Conservation (phyloP, 1,139 yeast species). For the Candida mesenterica region DNA sequence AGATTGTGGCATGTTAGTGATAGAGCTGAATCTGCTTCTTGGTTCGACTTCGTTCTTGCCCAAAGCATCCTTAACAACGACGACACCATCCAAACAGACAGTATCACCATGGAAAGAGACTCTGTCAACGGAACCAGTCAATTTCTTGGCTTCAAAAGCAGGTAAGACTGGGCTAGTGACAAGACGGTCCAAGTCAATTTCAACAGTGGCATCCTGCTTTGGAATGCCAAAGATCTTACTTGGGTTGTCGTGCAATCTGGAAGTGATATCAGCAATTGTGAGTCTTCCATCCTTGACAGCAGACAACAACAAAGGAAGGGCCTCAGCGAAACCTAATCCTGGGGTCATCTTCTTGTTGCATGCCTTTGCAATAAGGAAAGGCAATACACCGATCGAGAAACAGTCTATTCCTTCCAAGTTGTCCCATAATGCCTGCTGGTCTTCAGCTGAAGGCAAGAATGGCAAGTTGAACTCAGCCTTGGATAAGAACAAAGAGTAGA, state of each 20-base stretch:
- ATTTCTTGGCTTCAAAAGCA: constrained; percentile 31
- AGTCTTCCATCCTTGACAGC: constrained; percentile 77
- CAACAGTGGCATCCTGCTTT: constrained; percentile 74
- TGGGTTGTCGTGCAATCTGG: constrained; percentile 81
- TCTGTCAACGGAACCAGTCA: constrained; percentile 84
- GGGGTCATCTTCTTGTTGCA: constrained; percentile 59
- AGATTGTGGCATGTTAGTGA: constrained; percentile 45
- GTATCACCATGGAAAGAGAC: constrained; percentile 78
- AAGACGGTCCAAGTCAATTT: constrained; percentile 76
- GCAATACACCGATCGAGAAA: constrained; percentile 82
- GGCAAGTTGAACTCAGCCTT: constrained; percentile 66
- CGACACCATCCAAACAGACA: constrained; percentile 78
- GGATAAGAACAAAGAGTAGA: constrained; percentile 74
- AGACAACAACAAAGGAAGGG: constrained; percentile 75
- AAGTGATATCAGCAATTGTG: constrained; percentile 68
- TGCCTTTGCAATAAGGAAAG: constrained; percentile 68
- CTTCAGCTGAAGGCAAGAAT: constrained; percentile 77
- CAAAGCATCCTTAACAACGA: constrained; percentile 54
- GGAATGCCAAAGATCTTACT: constrained; percentile 79
- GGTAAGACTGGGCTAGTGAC: constrained; percentile 39
- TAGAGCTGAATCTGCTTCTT: constrained; percentile 39
- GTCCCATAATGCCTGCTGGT: constrained; percentile 82
- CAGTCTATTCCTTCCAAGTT: constrained; percentile 73
- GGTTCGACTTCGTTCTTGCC: constrained; percentile 58
- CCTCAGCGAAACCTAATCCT: constrained; percentile 77